These are phyloP conservation scores for Leccinum subspadiceum DNA, from an alignment of 1,284 basidiomycete genomes.

Conservation along the genomic window DNA sequence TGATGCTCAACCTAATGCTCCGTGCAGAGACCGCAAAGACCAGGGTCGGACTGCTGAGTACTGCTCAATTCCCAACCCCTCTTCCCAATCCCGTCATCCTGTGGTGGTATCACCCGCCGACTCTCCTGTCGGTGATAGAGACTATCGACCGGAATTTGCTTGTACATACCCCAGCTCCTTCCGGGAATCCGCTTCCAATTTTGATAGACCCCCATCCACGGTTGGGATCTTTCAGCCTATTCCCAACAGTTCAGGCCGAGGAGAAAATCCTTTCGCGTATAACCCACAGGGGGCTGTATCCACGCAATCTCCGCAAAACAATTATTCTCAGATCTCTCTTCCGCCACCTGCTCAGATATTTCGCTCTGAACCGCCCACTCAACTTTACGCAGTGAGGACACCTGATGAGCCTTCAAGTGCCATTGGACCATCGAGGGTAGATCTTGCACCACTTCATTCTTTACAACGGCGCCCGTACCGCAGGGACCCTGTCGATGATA, in stretches of 20 bases:
- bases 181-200: slow-evolving; percentile 21
- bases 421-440: slow-evolving; percentile 36
- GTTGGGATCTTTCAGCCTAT: slow-evolving; percentile 17
- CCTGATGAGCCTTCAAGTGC: slow-evolving; percentile 25
- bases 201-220: slow-evolving; percentile 20
- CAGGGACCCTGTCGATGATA: slow-evolving; percentile 63
- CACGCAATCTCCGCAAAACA: slow-evolving; percentile 13
- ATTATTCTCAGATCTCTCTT: slow-evolving; percentile 27
- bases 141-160: slow-evolving; percentile 15
- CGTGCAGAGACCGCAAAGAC: slow-evolving; percentile 18
- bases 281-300: slow-evolving; percentile 6
- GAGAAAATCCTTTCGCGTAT: slow-evolving; percentile 12
- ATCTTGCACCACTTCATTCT: slow-evolving; percentile 55
- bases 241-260: slow-evolving; percentile 5
- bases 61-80: background rate
- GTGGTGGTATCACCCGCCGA: background rate
- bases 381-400: slow-evolving; percentile 31
- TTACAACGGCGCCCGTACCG: slow-evolving; percentile 58
- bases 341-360: slow-evolving; percentile 34
- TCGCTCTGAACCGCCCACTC: slow-evolving; percentile 29
- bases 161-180: slow-evolving; percentile 20
- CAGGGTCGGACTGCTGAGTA: slow-evolving; percentile 19
- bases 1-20: slow-evolving; percentile 8
- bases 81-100: slow-evolving; percentile 6
- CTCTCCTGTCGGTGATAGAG: slow-evolving; percentile 15